A percentile compares a stretch with the other conserved stretches of the same genome.
These are phyloP conservation scores for Stachybotrys chartarum DNA, from an alignment of 2,329 filamentous ascomycete species.

Conservation along the genomic window DNA sequence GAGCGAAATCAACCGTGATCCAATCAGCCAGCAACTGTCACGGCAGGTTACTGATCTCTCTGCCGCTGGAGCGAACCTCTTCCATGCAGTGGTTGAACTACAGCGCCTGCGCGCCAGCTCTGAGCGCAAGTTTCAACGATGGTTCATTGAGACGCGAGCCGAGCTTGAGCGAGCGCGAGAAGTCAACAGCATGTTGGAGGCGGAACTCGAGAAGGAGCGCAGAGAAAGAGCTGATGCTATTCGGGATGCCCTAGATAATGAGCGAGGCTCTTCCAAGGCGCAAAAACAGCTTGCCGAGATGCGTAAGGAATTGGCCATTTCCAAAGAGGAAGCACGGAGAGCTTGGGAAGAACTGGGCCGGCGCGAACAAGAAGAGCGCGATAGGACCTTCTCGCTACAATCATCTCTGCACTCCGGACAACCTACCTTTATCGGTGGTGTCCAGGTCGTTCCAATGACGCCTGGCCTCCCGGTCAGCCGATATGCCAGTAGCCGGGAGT, in stretches of 20 bases:
- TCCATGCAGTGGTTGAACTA: constrained; percentile 94
- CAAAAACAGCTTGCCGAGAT: constrained; percentile 82
- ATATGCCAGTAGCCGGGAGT: constrained; percentile 30
- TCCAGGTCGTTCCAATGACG: constrained; percentile 92
- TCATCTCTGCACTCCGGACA: constrained; percentile 83
- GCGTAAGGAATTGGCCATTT: constrained; percentile 87
- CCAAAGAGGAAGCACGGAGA: constrained; percentile 88
- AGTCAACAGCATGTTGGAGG: constrained; percentile 71
- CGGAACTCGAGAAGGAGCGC: constrained; percentile 67
- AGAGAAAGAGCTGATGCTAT: constrained; percentile 61
- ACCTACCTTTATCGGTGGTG: constrained; percentile 82
- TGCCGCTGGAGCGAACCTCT: constrained; percentile 91
- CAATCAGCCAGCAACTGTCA: constrained; percentile 79
- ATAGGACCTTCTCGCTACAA: constrained; percentile 76
- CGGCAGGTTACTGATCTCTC: constrained; percentile 96
- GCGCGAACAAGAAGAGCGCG: constrained; percentile 86
- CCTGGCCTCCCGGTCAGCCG: constrained; percentile 56
- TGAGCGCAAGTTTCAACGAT: constrained; percentile 94
- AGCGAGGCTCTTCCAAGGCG: constrained; percentile 65
- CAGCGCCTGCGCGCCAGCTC: constrained; percentile 91
- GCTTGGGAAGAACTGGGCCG: constrained; percentile 97
- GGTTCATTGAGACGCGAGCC: constrained; percentile 92
- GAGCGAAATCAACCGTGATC: constrained; percentile 74
- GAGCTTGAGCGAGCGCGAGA: constrained; percentile 84
- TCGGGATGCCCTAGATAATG: constrained; percentile 56